Evolutionary conservation across 805 yeast species (phyloP).

Genomic region (Candida caryicola): DNA sequence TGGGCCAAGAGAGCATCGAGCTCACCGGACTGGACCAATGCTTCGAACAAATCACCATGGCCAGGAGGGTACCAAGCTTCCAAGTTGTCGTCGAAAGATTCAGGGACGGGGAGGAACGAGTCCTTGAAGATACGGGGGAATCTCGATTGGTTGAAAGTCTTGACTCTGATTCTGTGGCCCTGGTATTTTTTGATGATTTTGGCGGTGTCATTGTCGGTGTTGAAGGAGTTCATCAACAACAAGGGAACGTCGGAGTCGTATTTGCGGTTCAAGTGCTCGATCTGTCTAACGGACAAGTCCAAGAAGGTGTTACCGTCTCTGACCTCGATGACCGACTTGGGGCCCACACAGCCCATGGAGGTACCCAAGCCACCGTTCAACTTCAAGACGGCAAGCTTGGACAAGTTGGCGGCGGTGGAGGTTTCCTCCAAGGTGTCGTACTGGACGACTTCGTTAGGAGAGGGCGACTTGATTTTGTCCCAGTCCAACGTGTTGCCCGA

Average conservation of each 20-base stretch:
- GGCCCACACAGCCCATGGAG: constrained; percentile 99
- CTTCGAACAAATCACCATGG: constrained; percentile 95
- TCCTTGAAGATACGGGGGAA: constrained; percentile 95
- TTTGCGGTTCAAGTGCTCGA: constrained; percentile 87
- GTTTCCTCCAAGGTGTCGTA: constrained; percentile 50
- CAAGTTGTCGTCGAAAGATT: constrained; percentile 63
- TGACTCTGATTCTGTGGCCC: constrained; percentile 92
- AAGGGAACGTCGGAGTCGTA: constrained; percentile 93
- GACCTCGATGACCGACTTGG: constrained; percentile 96
- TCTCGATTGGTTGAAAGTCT: constrained; percentile 96
- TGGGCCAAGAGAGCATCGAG: constrained; percentile 83
- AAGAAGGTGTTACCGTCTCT: constrained; percentile 97
- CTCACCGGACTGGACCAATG: constrained; percentile 85
- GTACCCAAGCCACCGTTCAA: constrained; percentile 98
- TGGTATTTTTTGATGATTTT: constrained; percentile 94
- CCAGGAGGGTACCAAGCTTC: constrained; percentile 99
- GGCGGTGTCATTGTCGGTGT: constrained; percentile 94
- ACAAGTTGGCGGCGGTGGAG: constrained; percentile 46
- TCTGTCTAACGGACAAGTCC: constrained; percentile 94
- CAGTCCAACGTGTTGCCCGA: constrained; percentile 81
- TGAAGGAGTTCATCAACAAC: constrained; percentile 96
- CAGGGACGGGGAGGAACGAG: constrained; percentile 93
- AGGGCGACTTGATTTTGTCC: constrained; percentile 94
- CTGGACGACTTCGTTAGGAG: constrained; percentile 82
- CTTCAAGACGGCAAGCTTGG: constrained; percentile 91